Base-by-base conservation (phyloP, 2,329 filamentous ascomycete species). In the Xylaria sp. region DNA sequence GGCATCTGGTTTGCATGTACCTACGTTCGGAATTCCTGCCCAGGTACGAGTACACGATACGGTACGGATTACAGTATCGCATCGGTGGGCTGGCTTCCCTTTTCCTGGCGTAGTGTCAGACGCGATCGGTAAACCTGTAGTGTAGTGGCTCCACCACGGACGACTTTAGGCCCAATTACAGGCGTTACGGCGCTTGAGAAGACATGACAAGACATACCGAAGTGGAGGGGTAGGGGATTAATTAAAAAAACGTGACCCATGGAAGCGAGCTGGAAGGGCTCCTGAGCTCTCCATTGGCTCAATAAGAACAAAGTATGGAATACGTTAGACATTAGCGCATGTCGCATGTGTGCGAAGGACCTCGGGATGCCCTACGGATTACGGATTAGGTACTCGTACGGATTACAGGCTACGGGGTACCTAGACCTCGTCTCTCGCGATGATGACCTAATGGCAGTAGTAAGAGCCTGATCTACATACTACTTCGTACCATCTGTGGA, bases 131-230 rank as follows among this genome's bases (percentile, higher is more conserved):
- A 59, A 64, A 67, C 64, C 70, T 68, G 23, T 68, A 53, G 57
- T 50, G 13, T 13, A 10, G 55, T 50, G 63, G 66, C 63, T 64
- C 59, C 59, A 66, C 49, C 13, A 11, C 11, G 37, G 8, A 42
- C 23, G 23, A 30, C 4, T 18, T 13, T 23, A 7, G 63, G 61
- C 54, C 68, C 68, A 67, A 68, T 70, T 63, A 65, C 66, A 63
- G 67, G 67, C 67, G 65, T 65, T 67, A 69, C 70, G 69, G 70
- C 70, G 70, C 70, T 72, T 72, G 69, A 58, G 64, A 60, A 62
- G 63, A 57, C 55, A n/a, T 50, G 59, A 57, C 57, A 56, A 9
- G 56, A 52, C 50, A 46, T 46, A 19, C 57, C 23, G 55, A 52
- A 59, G 23, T 42, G 54, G 55, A 44, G 48, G 46, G 54, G 54